Conservation (phyloP, 2,329 filamentous ascomycete genomes). For the Juglanconis juglandina region DNA sequence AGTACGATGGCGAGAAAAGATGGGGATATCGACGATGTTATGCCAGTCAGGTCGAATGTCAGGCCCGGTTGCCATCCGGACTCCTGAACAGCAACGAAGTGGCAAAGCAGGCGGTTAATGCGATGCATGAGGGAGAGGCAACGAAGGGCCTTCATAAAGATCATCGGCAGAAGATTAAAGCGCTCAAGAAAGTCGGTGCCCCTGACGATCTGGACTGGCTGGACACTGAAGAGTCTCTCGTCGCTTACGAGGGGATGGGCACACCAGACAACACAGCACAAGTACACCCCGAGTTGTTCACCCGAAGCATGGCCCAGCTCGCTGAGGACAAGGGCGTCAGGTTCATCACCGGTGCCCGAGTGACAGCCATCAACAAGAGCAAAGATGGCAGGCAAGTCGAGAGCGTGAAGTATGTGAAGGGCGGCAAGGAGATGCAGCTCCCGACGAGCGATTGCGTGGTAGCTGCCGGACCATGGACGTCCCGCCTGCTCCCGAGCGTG, state of each 20-base stretch:
- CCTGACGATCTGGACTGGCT: constrained; percentile 70
- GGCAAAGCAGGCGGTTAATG: not conserved
- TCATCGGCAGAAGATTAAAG: constrained; percentile 24
- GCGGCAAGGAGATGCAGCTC: constrained; percentile 16
- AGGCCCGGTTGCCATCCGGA: constrained; percentile 1
- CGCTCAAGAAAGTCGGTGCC: constrained; percentile 26
- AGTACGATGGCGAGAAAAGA: constrained; percentile 61
- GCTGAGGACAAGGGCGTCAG: constrained; percentile 60
- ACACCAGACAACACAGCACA: constrained; percentile 66
- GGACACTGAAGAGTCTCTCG: constrained; percentile 46
- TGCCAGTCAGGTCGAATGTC: constrained; percentile 20
- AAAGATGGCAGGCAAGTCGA: constrained; percentile 20
- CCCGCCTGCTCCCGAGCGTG: constrained; percentile 38
- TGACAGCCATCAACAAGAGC: constrained; percentile 25
- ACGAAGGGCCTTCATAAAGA: constrained; percentile 18
- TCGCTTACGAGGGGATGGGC: constrained; percentile 31
- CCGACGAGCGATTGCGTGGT: constrained; percentile 31
- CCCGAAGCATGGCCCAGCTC: constrained; percentile 66
- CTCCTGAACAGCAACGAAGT: not conserved
- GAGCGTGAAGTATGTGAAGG: constrained; percentile 19
- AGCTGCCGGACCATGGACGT: constrained; percentile 45
- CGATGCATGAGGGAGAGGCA: not conserved
- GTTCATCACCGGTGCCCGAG: constrained; percentile 37
- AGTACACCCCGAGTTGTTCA: constrained; percentile 75
- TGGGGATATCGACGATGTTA: constrained; percentile 65